Conservation (phyloP, 2,329 filamentous ascomycete genomes). For the Lachnellula hyalina region DNA sequence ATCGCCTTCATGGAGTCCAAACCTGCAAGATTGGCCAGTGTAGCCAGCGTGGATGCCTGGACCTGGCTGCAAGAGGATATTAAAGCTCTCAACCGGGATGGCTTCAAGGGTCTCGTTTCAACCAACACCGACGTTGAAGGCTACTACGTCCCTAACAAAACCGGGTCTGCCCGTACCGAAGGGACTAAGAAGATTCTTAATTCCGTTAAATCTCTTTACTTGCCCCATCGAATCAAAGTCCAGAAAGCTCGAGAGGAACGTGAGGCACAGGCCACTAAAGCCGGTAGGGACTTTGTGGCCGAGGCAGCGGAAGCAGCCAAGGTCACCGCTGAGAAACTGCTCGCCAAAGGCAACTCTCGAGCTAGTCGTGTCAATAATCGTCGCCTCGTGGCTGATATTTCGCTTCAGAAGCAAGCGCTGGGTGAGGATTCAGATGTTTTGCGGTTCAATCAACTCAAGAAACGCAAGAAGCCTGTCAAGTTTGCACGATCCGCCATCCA, state of each 20-base stretch:
- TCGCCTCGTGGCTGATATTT: slow-evolving; percentile 88
- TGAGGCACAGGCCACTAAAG: slow-evolving; percentile 68
- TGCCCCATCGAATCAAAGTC: slow-evolving; percentile 95
- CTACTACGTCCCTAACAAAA: slow-evolving; percentile 78
- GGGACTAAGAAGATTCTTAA: slow-evolving; percentile 94
- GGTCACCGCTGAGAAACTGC: slow-evolving; percentile 71
- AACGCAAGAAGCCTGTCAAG: slow-evolving; percentile 97
- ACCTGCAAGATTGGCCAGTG: slow-evolving; percentile 39
- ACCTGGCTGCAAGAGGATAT: slow-evolving; percentile 68
- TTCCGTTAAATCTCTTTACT: slow-evolving; percentile 95
- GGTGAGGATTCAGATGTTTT: slow-evolving; percentile 84
- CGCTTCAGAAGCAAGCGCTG: slow-evolving; percentile 84
- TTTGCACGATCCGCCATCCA: slow-evolving; percentile 97
- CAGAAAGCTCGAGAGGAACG: slow-evolving; percentile 86
- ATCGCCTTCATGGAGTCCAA: slow-evolving; percentile 43
- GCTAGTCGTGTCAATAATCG: slow-evolving; percentile 95
- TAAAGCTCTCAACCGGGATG: slow-evolving; percentile 60
- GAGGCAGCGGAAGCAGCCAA: slow-evolving; percentile 66
- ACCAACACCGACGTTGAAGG: slow-evolving; percentile 47
- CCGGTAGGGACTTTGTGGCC: slow-evolving; percentile 58
- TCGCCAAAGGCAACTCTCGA: slow-evolving; percentile 83
- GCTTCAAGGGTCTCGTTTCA: slow-evolving; percentile 40
- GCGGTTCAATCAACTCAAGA: slow-evolving; percentile 98
- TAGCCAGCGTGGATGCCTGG: slow-evolving; percentile 50
- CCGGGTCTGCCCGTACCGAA: slow-evolving; percentile 85